Conservation (phyloP, 345 rosid species). For the Hypericum perforatum region DNA sequence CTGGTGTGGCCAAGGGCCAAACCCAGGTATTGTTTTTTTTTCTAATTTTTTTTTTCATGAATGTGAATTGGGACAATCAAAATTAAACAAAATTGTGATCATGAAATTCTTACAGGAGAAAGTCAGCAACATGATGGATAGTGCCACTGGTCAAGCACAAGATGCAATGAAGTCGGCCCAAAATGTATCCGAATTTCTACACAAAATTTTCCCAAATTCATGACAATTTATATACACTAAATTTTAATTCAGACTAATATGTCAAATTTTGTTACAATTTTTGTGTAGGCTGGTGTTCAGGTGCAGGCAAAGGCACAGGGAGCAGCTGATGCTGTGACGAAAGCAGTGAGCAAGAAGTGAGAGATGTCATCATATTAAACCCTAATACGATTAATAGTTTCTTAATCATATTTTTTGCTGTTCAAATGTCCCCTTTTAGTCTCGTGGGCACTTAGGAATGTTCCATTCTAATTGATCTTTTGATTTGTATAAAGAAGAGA, state of each 20-base stretch:
- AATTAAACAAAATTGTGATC: neutral
- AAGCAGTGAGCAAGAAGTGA: neutral
- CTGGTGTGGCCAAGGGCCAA: too few relatives aligned
- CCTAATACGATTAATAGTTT: too few relatives aligned
- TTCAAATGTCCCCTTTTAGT: too few relatives aligned
- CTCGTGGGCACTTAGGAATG: too few relatives aligned
- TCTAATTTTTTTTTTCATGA: too few relatives aligned
- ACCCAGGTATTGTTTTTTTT: too few relatives aligned
- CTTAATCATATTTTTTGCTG: too few relatives aligned
- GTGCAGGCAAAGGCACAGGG: conserved; percentile 4
- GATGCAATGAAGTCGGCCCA: conserved; percentile 47
- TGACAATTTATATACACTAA: neutral
- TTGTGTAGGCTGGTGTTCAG: neutral
- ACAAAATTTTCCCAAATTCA: neutral
- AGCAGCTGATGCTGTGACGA: neutral
- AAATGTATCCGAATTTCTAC: conserved; percentile 25
- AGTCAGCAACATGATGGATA: conserved; percentile 44
- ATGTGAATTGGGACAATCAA: too few relatives aligned
- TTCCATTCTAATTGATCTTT: too few relatives aligned
- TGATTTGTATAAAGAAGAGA: conserved; percentile 10
- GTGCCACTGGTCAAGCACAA: conserved; percentile 47
- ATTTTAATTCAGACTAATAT: neutral
- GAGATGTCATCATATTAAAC: too few relatives aligned
- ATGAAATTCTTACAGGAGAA: conserved; percentile 38
- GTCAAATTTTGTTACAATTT: too few relatives aligned